These are phyloP conservation scores for Miscanthus lutarioriparius DNA, from an alignment of 176 grass and related monocot genomes.

Conservation along the genomic window DNA sequence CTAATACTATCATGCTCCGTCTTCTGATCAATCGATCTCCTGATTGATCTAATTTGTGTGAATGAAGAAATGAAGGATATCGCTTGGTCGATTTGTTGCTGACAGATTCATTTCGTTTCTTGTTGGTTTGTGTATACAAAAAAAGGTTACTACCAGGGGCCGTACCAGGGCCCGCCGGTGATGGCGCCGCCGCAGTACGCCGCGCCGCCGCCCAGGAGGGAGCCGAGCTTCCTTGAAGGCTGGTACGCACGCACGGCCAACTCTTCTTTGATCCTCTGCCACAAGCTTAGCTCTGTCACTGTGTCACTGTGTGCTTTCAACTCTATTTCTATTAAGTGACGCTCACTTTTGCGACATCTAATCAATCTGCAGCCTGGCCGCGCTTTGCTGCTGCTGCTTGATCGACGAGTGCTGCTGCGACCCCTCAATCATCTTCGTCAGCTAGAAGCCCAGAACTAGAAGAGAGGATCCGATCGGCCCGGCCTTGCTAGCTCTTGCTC, in stretches of 20 bases:
- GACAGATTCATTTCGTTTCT: background rate
- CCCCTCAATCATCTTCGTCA: constrained; percentile 60
- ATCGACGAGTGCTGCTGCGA: constrained; percentile 88
- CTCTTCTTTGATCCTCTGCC: background rate
- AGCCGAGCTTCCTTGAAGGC: constrained; percentile 67
- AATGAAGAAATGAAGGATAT: background rate
- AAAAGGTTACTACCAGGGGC: constrained; percentile 52
- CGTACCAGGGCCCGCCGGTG: constrained; percentile 88
- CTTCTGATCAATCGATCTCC: background rate
- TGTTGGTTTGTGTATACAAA: background rate
- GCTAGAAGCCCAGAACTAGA: background rate
- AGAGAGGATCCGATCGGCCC: background rate
- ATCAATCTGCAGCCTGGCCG: constrained; percentile 52
- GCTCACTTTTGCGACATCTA: background rate
- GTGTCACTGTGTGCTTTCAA: background rate
- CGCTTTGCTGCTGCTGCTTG: constrained; percentile 72
- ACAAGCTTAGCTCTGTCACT: background rate
- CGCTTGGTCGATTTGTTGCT: background rate
- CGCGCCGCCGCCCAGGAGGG: constrained; percentile 43
- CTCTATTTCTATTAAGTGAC: background rate
- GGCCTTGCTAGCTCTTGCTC: background rate
- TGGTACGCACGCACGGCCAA: constrained; percentile 41
- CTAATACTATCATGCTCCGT: no score
- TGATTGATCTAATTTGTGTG: background rate
- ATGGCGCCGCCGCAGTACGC: constrained; percentile 91